phyloP scores from a whole-genome alignment of 78 protist species.

The Dictyostelium purpureum region DNA sequence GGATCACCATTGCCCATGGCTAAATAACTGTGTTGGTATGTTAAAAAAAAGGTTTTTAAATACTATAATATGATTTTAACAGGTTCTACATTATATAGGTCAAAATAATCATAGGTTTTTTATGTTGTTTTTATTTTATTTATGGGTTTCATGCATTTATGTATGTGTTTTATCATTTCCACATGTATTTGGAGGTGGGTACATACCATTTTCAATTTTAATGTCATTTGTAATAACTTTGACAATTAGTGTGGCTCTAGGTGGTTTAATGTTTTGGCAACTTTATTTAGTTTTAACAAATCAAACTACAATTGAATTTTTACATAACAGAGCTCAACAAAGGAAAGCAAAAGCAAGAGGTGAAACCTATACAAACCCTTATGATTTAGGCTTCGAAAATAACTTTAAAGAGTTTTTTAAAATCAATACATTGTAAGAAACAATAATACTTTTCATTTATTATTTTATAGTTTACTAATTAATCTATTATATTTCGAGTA shows the following conservation, averaged over 20 bases:
- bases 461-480: background rate
- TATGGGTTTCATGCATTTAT: slow-evolving; percentile 71
- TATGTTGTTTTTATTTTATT: slow-evolving; percentile 78
- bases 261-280: slow-evolving; percentile 75
- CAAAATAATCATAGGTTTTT: slow-evolving; percentile 82
- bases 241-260: slow-evolving; percentile 47
- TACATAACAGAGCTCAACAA: slow-evolving; percentile 52
- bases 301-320: slow-evolving; percentile 85
- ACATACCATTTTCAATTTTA: slow-evolving; percentile 29
- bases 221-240: slow-evolving; percentile 64
- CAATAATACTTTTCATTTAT: background rate
- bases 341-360: slow-evolving; percentile 32
- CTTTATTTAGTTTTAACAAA: slow-evolving; percentile 36
- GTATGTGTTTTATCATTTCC: slow-evolving; percentile 34
- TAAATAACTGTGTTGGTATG: slow-evolving; percentile 75
- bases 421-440: background rate
- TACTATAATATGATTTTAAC: slow-evolving; percentile 9
- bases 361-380: slow-evolving; percentile 56
- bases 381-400: slow-evolving; percentile 24
- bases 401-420: slow-evolving; percentile 70
- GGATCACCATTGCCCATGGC: slow-evolving; percentile 91
- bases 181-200: slow-evolving; percentile 21
- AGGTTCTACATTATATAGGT: slow-evolving; percentile 81
- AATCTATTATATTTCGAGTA: background rate
- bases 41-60: background rate